Base-by-base conservation (phyloP, 2,329 filamentous ascomycete genomes). In the Penicillium sp. region DNA sequence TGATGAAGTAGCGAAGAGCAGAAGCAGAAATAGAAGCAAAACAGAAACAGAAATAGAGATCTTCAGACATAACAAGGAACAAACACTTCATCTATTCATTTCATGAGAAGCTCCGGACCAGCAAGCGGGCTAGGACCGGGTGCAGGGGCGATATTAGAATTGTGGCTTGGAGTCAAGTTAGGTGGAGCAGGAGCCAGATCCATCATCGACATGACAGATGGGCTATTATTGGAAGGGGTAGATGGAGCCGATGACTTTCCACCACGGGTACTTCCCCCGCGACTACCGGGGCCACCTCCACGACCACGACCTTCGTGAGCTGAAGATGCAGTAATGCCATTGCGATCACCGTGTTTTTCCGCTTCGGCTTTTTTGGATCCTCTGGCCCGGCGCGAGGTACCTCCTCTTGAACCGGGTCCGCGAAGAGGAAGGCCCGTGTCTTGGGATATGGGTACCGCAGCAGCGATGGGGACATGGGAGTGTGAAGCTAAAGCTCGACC, bases 381-480 rank as follows among this genome's bases (percentile, higher is more conserved):
- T 34, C 92, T 86, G 45, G 91, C 90, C 71, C 95, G 95, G 61
- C 91, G 82, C 17, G 87, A 84, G 1, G 87, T 80, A 37, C 89
- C 89, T 45, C 89, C 89, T 34, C 90, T 83, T 29, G 89, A 90
- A n/a, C 88, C 87, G 8, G 87, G 85, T 40, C 82, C 81, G 45
- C 73, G 71, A 9, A 91, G 84, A 63, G 88, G 85, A 55, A 89
- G 87, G 63, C 90, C 90, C 66, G 95, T 91, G 42, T 90, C 89
- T 69, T 96, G 96, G 17, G 90, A 96, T 61, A 94, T 89, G 34
- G 92, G 86, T 45, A 91, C 90, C 70, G 95, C 96, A 58, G 91
- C 82, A 10, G 87, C 84, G 1, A 88, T 86, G 9, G 83, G 80
- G 33, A 89, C 88, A 52, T 90, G 89, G 47, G 89, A 88, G 39